A percentile compares a stretch with the other conserved stretches of the same genome.
Evolutionary conservation across 768 basidiomycete genomes (phyloP).

Genomic region (Lactarius hatsudake): DNA sequence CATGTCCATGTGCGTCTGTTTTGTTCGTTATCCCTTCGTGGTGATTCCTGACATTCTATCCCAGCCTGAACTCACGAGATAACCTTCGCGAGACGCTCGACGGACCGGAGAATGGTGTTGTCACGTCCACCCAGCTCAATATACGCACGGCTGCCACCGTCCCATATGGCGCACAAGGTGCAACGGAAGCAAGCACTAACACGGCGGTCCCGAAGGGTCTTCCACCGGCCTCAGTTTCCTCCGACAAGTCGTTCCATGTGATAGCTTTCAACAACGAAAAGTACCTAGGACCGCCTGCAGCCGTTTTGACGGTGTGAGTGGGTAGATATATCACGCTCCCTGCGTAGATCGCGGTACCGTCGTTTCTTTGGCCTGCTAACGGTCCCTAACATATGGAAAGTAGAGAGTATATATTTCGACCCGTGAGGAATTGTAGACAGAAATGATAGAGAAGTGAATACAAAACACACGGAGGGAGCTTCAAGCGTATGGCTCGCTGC

Average conservation of each 20-base stretch:
- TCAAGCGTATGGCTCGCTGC: no score
- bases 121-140: no score
- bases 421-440: no score
- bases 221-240: background rate
- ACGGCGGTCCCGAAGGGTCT: background rate
- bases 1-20: background rate
- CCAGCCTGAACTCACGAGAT: background rate
- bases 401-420: no score
- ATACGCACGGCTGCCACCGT: background rate
- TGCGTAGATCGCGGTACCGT: background rate
- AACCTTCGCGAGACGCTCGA: background rate
- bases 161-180: background rate
- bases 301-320: no score
- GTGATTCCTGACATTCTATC: background rate
- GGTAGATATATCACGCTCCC: background rate
- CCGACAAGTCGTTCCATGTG: background rate
- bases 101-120: background rate
- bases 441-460: no score
- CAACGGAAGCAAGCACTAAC: background rate
- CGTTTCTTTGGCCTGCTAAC: no score
- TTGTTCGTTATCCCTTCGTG: background rate
- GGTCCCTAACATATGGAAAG: no score
- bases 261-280: background rate
- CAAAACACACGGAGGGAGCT: no score
- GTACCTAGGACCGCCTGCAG: background rate